Evolutionary conservation across 768 basidiomycete species (phyloP).

Genomic region (Suillus sp.): DNA sequence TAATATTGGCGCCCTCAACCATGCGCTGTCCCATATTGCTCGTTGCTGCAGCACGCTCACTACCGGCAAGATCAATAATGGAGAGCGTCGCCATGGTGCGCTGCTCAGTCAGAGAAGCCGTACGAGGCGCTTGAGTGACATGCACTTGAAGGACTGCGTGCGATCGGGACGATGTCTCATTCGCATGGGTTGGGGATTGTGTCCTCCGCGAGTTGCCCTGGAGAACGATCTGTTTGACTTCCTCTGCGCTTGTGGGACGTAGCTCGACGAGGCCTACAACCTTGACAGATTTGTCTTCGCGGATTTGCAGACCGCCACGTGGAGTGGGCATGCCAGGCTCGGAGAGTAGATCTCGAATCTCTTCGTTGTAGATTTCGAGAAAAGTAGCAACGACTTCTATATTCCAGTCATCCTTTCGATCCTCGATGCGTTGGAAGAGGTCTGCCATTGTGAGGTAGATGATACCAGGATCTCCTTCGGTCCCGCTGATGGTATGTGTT

Average conservation of each 20-base stretch:
- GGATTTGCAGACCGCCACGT: conserved; percentile 87
- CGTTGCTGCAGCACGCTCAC: conserved; percentile 94
- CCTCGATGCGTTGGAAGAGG: conserved; percentile 90
- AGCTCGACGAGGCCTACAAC: conserved; percentile 85
- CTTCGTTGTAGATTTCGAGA: conserved; percentile 99
- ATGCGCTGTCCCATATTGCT: conserved; percentile 97
- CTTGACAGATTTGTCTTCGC: conserved; percentile 93
- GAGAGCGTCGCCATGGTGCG: conserved; percentile 88
- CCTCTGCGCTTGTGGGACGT: conserved; percentile 79
- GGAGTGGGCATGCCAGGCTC: conserved; percentile 64
- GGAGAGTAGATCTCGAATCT: conserved; percentile 91
- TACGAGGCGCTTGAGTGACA: conserved; percentile 83
- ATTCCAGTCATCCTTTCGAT: conserved; percentile 81
- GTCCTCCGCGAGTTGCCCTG: conserved; percentile 87
- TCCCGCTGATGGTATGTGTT: conserved; percentile 98
- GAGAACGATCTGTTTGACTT: conserved; percentile 92
- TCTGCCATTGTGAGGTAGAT: conserved; percentile 98
- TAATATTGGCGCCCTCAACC: conserved; percentile 99
- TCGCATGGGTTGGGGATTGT: conserved; percentile 94
- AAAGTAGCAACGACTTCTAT: conserved; percentile 92
- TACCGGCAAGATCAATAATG: conserved; percentile 97
- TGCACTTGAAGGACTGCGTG: conserved; percentile 98
- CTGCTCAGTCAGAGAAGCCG: conserved; percentile 80
- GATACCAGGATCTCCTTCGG: conserved; percentile 83
- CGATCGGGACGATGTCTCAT: conserved; percentile 94